Base-by-base conservation (phyloP, 495 filamentous ascomycete genomes). In the Aspergillus olivimuriae region DNA sequence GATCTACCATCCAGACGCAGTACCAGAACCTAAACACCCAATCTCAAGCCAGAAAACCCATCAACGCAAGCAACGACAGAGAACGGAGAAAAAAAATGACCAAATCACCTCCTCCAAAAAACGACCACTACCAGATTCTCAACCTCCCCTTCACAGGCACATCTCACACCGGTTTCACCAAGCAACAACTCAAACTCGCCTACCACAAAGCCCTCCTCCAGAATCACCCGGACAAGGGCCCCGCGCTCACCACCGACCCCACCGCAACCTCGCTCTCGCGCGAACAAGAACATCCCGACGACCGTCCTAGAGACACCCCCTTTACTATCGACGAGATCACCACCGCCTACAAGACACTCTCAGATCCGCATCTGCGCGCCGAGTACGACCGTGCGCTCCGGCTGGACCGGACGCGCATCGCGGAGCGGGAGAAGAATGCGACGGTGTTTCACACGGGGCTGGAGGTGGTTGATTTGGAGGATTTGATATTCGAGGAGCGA, bases 391-490 rank as follows among this genome's bases (percentile, higher is more conserved):
- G 68, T 0, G 45, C 58, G 0, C 69, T 84, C 4, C 63, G 63
- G 7, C 53, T 77, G 3, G 57, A 66, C 31, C 56, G 61, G 22
- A 28, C 18, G 18, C 63, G 55, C 31, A 36, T 40, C 16, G 52
- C 46, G 14, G 57, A 50, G 37, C 51, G 53, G 17, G 55, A 58
- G 46, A 57, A 62, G 40, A 61, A 45, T 0, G 54, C 48, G 35
- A 53, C 55, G 23, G 58, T 61, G 1, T 81, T 80, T 56, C 80
- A 78, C 44, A 83, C 83, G 0, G 87, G 86, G 2, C 60, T 89
- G 22, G 87, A 94, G 59, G 76, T 75, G 1, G 73, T 92, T n/a
- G 89, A 95, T 67, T 65, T 95, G 17, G 89, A 92, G 56, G 87
- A 89, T 50, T 60, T 94, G 21, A 61, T 50, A 1, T 81, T 65